phyloP scores from a whole-genome alignment of 257 asterid genomes.

The Leptodermis oblonga region DNA sequence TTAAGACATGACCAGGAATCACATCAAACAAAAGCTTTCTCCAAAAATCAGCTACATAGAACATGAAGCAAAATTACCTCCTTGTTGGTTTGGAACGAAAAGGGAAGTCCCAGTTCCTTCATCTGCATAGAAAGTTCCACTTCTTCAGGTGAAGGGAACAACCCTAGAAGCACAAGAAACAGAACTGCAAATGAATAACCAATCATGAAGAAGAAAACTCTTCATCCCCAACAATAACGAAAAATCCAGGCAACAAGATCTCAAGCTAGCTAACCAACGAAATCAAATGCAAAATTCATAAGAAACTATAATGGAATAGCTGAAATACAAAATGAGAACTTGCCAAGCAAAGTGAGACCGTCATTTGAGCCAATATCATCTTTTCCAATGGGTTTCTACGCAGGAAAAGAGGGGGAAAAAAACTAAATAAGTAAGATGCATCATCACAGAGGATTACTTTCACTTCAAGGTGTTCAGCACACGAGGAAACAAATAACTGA shows the following conservation, averaged over 20 bases:
- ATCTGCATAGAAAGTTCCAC: slow-evolving; percentile 45
- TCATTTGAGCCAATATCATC: slow-evolving; percentile 20
- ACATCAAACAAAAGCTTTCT: not conserved
- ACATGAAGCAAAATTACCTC: slow-evolving; percentile 35
- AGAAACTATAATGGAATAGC: too few species aligned
- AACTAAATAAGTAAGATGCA: not conserved
- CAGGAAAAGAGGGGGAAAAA: slow-evolving; percentile 16
- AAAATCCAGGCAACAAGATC: not conserved
- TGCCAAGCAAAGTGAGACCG: slow-evolving; percentile 21
- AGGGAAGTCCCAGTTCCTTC: slow-evolving; percentile 82
- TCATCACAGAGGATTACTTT: too few species aligned
- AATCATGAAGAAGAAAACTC: slow-evolving; percentile 8
- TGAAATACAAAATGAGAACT: too few species aligned
- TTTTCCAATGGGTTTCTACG: slow-evolving; percentile 36
- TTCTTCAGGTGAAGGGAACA: slow-evolving; percentile 40
- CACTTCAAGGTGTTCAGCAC: not conserved
- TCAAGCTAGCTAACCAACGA: not conserved
- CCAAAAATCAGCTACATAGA: not conserved
- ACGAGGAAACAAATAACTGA: not conserved
- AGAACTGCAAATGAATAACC: not conserved
- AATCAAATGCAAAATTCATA: not conserved
- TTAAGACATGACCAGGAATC: not conserved
- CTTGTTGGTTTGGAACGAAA: slow-evolving; percentile 71
- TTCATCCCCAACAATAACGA: not conserved
- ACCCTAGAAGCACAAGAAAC: slow-evolving; percentile 32